Base-by-base conservation (phyloP, 2,329 filamentous ascomycete species). In the Diplodia sapinea region DNA sequence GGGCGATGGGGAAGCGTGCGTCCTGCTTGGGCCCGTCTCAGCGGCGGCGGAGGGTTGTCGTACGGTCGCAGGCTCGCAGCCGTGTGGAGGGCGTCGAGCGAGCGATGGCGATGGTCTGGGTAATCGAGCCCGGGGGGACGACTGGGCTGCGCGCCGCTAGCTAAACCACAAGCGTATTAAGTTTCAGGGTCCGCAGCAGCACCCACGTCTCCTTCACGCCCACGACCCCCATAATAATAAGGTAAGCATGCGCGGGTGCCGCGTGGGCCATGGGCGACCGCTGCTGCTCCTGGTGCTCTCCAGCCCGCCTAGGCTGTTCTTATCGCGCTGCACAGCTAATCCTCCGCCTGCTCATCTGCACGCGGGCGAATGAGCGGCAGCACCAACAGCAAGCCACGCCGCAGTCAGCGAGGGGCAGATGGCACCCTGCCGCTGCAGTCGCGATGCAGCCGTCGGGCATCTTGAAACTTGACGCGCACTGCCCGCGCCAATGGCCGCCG, bases 11-110 rank as follows among this genome's bases (percentile, higher is more conserved):
- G 55, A 67, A 47, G 43, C 40, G 26, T 29, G 20, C 26, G 65
- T 36, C 54, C 43, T 33, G 57, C 38, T 17, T 23, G 38, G 40
- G 47, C 59, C 59, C 59, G 59, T 63, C 59, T 20, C 59, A 51
- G 43, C 56, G 56, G 36, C 23, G 43, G 57, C 50, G 43, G 31
- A 29, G 20, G 40, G n/a, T 26, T 26, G 59, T 63, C 15, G 57
- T 43, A 59, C 38, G 57, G 59, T 61, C 40, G 56, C 43, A 36
- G 59, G 47, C 59, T 63, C 43, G 59, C 59, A 38, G 59, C 43
- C 59, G 59, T 63, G 26, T 62, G 57, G 57, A 62, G 56, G 40
- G 57, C 57, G 56, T 50, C n/a, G 57, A 51, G 57, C 57, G 57
- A 62, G 57, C 57, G 57, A 62, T 62, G 57, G 57, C 57, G 43